Conservation (phyloP, 129 eudicot species). For the Chrysanthemum lavandulifolium region DNA sequence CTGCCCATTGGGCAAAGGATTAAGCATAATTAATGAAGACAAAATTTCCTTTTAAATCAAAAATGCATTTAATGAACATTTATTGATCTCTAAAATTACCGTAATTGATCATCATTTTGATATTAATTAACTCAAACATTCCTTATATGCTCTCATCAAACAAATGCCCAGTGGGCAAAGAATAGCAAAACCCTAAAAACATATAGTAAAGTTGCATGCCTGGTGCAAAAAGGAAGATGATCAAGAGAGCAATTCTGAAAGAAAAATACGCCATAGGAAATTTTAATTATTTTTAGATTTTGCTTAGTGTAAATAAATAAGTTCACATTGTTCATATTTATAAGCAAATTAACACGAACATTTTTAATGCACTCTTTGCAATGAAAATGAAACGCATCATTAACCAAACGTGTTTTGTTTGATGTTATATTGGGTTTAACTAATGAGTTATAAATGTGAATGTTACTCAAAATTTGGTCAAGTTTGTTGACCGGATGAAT, state of each 20-base stretch:
- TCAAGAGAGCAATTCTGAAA: neutral
- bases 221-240: neutral
- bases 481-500: too few relatives aligned
- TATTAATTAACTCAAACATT: too few relatives aligned
- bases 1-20: too few relatives aligned
- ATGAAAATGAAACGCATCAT: slow-evolving; percentile 6
- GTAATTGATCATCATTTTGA: too few relatives aligned
- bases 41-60: too few relatives aligned
- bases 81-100: too few relatives aligned
- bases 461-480: too few relatives aligned
- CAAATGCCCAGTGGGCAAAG: too few relatives aligned
- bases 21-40: too few relatives aligned
- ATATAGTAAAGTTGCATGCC: neutral
- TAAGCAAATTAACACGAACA: neutral
- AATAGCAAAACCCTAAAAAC: too few relatives aligned
- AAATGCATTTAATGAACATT: too few relatives aligned
- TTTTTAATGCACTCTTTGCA: neutral
- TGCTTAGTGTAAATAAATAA: neutral
- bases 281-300: neutral
- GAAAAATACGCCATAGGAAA: neutral
- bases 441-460: neutral
- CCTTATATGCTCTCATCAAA: too few relatives aligned
- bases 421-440: neutral
- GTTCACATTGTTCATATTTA: neutral
- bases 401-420: neutral